A percentile compares a stretch with the other conserved stretches of the same genome.
Conservation (phyloP, 1,284 basidiomycete species). For the Ceratobasidium sp. region DNA sequence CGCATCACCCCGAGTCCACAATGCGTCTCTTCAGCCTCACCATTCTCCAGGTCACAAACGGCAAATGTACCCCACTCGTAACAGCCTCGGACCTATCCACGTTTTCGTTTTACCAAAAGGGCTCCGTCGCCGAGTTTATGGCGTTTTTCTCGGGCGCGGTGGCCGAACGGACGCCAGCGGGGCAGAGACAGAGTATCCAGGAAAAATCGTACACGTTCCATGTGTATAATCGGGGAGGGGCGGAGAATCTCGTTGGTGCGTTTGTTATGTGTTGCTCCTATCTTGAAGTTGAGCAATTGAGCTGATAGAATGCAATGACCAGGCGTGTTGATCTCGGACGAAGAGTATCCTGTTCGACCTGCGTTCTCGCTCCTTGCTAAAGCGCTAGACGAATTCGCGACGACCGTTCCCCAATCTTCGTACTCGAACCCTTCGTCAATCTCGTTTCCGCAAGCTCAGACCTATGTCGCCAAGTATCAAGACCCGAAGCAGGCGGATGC, state of each 20-base stretch:
- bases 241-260: conserved; percentile 83
- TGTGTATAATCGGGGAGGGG: conserved; percentile 88
- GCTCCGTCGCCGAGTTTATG: conserved; percentile 90
- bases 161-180: conserved; percentile 87
- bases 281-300: not conserved
- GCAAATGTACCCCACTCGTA: conserved; percentile 73
- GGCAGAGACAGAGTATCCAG: conserved; percentile 93
- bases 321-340: conserved; percentile 95
- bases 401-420: conserved; percentile 80
- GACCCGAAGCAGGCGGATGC: conserved; percentile 98
- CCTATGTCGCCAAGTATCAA: conserved; percentile 94
- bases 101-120: conserved; percentile 95
- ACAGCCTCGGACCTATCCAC: conserved; percentile 88
- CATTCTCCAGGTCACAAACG: conserved; percentile 60
- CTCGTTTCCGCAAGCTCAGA: conserved; percentile 79
- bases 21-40: conserved; percentile 68
- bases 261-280: conserved; percentile 46
- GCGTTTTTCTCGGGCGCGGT: conserved; percentile 94
- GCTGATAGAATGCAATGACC: conserved; percentile 26
- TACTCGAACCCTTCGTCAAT: conserved; percentile 75
- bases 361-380: conserved; percentile 97
- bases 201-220: conserved; percentile 96
- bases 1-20: conserved; percentile 40
- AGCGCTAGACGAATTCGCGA: conserved; percentile 92
- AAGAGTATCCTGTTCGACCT: conserved; percentile 96